Base-by-base conservation (phyloP, 169 alveolate genomes). In the Plasmodium blacklocki region DNA sequence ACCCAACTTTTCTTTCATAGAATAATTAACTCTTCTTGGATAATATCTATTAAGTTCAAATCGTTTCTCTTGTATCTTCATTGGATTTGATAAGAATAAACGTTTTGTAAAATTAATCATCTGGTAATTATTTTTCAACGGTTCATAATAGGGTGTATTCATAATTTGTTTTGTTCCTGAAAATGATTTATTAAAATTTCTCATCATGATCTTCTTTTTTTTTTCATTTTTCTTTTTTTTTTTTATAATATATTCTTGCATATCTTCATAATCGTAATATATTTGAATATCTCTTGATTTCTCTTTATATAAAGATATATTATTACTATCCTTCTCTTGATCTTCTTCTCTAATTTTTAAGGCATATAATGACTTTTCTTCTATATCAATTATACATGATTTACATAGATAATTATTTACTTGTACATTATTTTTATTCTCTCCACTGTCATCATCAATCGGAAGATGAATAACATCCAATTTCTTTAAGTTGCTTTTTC, bases 21-120 rank as follows among this genome's bases (percentile, higher is more conserved):
- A 18, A 45, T 83, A 83, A 29, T 83, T 83, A 56, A 56, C n/a
- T 49, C 56, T 52, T 29, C 70, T 83, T 9, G 70, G 64, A 2
- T 83, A 59, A 62, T 83, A 49, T 21, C 83, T 56, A 14, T 18
- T 58, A 23, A 83, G 1, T 26, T 50, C 29, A 4, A 43, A 9
- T 6, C 18, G 3, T 18, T 67, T 59, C 32, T 73, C 73, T 59
- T 74, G 21, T 58, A 15, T 18, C 43, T 68, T 68, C 18, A 14
- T 67, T n/a, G 56, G 26, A 39, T 58, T 21, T 47, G 64, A 26
- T 58, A 83, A 59, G 6, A 43, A 78, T 49, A 78, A 52, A 58
- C 76, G 64, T 15, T 78, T 49, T 14, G 54, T 59, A 78, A 78
- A 78, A 45, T 78, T 63, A 23, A 78, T 64, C 89, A 78, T 78